Conservation (phyloP, 2,329 filamentous ascomycete genomes). For the Fusarium liriodendri region DNA sequence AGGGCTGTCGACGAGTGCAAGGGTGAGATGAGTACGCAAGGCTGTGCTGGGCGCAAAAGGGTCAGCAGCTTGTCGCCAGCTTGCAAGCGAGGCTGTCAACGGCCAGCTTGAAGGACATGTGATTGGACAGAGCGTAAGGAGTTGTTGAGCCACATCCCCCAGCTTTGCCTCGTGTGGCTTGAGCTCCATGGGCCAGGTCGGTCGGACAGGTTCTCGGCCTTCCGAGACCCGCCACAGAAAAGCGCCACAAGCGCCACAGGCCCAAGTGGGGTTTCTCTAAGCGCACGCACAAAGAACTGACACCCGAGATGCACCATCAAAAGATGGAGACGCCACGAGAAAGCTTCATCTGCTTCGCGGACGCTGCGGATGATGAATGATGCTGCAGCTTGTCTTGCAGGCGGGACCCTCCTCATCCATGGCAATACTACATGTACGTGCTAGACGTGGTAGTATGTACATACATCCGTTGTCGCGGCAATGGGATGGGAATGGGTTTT, state of each 20-base stretch:
- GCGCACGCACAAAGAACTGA: slow-evolving; percentile 2
- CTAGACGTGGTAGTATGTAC: neutral
- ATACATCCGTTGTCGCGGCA: slow-evolving; percentile 17
- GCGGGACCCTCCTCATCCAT: neutral
- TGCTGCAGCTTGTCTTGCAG: slow-evolving; percentile 17
- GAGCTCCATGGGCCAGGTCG: neutral
- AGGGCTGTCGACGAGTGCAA: slow-evolving; percentile 3
- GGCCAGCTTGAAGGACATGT: slow-evolving; percentile 12
- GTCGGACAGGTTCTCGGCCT: slow-evolving; percentile 12
- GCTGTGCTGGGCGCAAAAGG: slow-evolving; percentile 32
- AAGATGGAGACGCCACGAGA: slow-evolving; percentile 6
- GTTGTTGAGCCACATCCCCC: neutral
- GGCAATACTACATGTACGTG: neutral
- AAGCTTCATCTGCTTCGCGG: slow-evolving; percentile 13
- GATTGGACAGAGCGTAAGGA: slow-evolving; percentile 27
- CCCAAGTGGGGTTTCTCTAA: neutral
- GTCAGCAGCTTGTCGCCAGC: slow-evolving; percentile 42
- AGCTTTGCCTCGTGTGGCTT: slow-evolving; percentile 31
- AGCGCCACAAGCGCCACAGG: neutral
- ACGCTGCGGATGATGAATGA: slow-evolving; percentile 11
- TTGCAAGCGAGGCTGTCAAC: slow-evolving; percentile 44
- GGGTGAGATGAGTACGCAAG: slow-evolving; percentile 18
- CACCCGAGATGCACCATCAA: neutral
- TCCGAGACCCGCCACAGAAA: slow-evolving; percentile 8
- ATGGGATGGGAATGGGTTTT: slow-evolving; percentile 15